Evolutionary conservation across 2,329 filamentous ascomycete genomes (phyloP), one percentile per base, ranked within the genome.

Genomic region (Ceratocystis smalleyi): DNA sequence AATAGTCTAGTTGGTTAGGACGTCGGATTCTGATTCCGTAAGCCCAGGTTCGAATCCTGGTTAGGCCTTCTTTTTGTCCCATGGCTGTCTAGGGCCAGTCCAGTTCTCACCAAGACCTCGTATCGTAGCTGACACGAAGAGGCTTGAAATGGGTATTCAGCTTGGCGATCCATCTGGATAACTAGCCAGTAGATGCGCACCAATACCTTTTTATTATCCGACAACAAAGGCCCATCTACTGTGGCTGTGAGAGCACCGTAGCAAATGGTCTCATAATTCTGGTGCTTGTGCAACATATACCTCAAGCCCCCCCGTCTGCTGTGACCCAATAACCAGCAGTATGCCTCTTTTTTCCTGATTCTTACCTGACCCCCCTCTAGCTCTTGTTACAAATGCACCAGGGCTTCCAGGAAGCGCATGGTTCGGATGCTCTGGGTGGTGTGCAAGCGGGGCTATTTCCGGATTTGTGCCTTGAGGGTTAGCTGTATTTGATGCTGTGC

Each of bases 1-100:
- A 65, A 65, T 65, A 65, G 64, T 65, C 64, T 65, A 65, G 64
- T 65, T 65, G 64, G 64, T 65, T 65, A 65, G 64, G 63, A 64
- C 62, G 62, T 64, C 62, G 62, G 62, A 64, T 64, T 64, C 62
- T 64, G 62, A 64, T 64, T 64, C 64, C 64, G 64, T 65, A 65
- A 65, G 59, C 64, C 64, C 64, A 65, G 64, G 64, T 65, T 65
- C 64, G 64, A 65, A 65, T 65, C 64, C 64, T 65, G 64, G 64
- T 65, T 65, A 55, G 64, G 64, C 64, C 64, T 65, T 51, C 6
- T 30, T 12, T 51, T 51, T 40, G 35, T 10, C 10, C 12, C 3
- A 12, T 4, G 1, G 32, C 51, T 55, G 27, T 55, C 32, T 55
- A 27, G 4, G 27, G 4, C n/a, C 27, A n/a, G 24, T 27, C 49